Conservation (phyloP, 2,329 filamentous ascomycete species). For the Clonostachys solani region DNA sequence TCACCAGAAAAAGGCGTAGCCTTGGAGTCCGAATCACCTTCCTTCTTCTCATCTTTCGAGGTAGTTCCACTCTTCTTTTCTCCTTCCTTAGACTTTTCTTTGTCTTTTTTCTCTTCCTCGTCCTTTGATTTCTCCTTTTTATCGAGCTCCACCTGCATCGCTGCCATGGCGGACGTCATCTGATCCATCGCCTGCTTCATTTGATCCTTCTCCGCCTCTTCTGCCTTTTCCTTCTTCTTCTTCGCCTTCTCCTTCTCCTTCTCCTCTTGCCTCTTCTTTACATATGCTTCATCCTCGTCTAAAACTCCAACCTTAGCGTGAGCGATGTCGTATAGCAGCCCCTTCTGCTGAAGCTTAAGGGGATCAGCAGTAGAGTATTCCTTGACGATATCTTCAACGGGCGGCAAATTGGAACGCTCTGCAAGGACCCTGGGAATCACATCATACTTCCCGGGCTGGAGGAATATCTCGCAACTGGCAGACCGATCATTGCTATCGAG, state of each 20-base stretch:
- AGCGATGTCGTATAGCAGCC: constrained; percentile 57
- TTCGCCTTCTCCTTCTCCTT: constrained; percentile 18
- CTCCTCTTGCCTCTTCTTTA: constrained; percentile 15
- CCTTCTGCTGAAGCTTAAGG: constrained; percentile 60
- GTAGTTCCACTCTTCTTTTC: not conserved
- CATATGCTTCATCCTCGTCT: constrained; percentile 37
- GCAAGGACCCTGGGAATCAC: constrained; percentile 67
- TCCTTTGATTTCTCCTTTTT: constrained; percentile 3
- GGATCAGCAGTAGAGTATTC: constrained; percentile 38
- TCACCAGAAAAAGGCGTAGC: too few species aligned
- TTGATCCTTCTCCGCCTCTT: constrained; percentile 9
- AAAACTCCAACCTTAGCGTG: constrained; percentile 52
- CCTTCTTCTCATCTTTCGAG: too few species aligned
- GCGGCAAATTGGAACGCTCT: constrained; percentile 31
- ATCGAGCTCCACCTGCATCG: not conserved
- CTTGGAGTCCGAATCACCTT: too few species aligned
- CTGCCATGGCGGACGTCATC: not conserved
- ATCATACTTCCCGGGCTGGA: constrained; percentile 64
- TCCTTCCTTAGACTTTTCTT: not conserved
- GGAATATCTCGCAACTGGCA: constrained; percentile 65
- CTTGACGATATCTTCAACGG: constrained; percentile 57
- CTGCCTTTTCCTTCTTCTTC: constrained; percentile 9
- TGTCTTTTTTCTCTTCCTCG: not conserved
- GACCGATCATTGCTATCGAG: constrained; percentile 48
- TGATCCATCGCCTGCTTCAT: constrained; percentile 1